Base-by-base conservation (phyloP, 371 early-diverging fungal species). In the Nematocida sp. region DNA sequence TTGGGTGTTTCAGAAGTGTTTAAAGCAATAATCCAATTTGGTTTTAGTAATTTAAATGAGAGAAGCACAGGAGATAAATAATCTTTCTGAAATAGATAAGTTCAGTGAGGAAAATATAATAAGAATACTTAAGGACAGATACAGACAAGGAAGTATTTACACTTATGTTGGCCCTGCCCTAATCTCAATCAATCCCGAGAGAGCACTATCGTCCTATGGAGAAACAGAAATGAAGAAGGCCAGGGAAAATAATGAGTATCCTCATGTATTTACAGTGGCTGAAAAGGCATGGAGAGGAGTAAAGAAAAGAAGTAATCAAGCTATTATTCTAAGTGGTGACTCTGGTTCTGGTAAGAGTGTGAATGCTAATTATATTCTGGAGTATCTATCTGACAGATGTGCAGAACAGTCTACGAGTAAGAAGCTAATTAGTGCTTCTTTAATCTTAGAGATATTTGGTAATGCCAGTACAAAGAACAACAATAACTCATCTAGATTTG, bases 401-500 rank as follows among this genome's bases (percentile, higher is more conserved):
- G 62, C 21, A 61, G 61, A 21, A 3, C 19, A 3, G 21, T 21
- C 35, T 2, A 32, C 11, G 17, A 37, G 31, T 40, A 21, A 52
- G 15, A 60, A 40, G 40, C 46, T 82, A 34, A 27, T 35, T 11
- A 43, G 62, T 27, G 43, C 65, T 1, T 63, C 75, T 53, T 4
- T 52, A 29, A 84, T 90, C 52, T 75, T 90, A 11, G 87, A 89
- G 65, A 84, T 87, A 4, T 88, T 91, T 77, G 90, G 91, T 45
- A 88, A 89, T 83, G 85, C 88, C 34, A 78, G 81, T 37, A 88
- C 90, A 5, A 67, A 78, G 0, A 82, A 86, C 57, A 91, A 90
- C 80, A 78, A 77, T 41, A 88, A 87, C 66, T 88, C 89, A 40
- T 87, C 87, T 37, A 85, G 90, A 41, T 90, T 84, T 84, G 90